phyloP scores from a whole-genome alignment of 2,329 filamentous ascomycete genomes.

The Pestalotiopsis fici region DNA sequence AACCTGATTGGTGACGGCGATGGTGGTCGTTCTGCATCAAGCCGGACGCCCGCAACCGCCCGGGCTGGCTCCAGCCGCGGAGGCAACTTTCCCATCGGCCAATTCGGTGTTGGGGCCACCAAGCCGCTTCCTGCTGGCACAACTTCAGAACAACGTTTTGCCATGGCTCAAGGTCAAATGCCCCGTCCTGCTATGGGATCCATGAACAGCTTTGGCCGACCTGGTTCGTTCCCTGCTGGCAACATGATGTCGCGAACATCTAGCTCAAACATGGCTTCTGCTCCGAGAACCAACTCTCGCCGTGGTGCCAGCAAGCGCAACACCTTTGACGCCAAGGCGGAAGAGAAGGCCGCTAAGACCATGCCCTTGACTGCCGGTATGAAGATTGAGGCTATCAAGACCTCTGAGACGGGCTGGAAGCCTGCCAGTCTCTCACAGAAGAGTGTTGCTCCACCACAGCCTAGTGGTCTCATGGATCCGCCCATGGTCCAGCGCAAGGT shows the following conservation, averaged over 20 bases:
- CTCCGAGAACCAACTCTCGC: constrained; percentile 65
- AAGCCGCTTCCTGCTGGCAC: constrained; percentile 72
- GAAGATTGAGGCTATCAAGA: constrained; percentile 78
- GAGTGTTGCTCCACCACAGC: constrained; percentile 38
- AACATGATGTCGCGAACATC: constrained; percentile 68
- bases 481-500: constrained; percentile 98
- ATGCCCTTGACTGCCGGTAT: constrained; percentile 89
- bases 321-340: constrained; percentile 54
- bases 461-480: constrained; percentile 71
- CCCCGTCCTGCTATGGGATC: constrained; percentile 48
- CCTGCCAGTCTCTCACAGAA: constrained; percentile 67
- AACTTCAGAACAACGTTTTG: constrained; percentile 77
- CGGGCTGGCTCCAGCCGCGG: constrained; percentile 55
- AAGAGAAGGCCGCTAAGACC: constrained; percentile 74
- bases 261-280: constrained; percentile 62
- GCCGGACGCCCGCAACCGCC: constrained; percentile 57
- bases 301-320: constrained; percentile 67
- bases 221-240: constrained; percentile 64
- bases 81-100: constrained; percentile 65
- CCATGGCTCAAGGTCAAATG: constrained; percentile 57
- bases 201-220: constrained; percentile 62
- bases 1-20: constrained; percentile 79
- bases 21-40: constrained; percentile 60
- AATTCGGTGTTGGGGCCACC: constrained; percentile 54
- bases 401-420: constrained; percentile 84